Percentiles rank a stretch among this genome's conserved stretches.
Evolutionary conservation across 768 basidiomycete genomes (phyloP).

Genomic region (Lenzites betulinus): DNA sequence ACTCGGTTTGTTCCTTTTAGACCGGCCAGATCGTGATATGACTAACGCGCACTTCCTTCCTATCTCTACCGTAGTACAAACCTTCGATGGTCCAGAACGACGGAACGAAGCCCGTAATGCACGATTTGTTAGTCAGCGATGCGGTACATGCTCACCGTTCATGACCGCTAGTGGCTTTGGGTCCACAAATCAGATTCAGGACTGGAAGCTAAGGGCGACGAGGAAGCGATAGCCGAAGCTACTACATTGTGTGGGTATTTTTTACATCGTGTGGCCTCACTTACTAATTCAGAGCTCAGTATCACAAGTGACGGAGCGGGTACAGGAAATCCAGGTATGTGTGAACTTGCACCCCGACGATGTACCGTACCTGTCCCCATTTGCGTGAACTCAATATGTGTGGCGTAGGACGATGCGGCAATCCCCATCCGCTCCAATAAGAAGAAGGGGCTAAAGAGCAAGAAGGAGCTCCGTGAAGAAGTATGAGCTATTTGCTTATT

Average conservation of each 20-base stretch:
- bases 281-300: conserved; percentile 41
- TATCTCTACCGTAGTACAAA: conserved; percentile 49
- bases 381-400: neutral
- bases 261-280: neutral
- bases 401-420: conserved; percentile 55
- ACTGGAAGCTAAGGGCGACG: conserved; percentile 12
- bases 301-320: conserved; percentile 53
- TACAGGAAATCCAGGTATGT: conserved; percentile 62
- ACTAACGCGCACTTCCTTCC: neutral
- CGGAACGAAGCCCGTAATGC: conserved; percentile 65
- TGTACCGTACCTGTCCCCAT: conserved; percentile 53
- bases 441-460: conserved; percentile 71
- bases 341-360: neutral
- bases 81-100: conserved; percentile 82
- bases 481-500: conserved; percentile 36
- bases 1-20: neutral
- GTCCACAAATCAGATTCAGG: conserved; percentile 28
- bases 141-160: neutral
- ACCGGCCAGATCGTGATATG: neutral
- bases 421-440: conserved; percentile 71
- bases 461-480: conserved; percentile 74
- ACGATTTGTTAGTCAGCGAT: neutral
- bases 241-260: conserved; percentile 41
- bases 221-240: conserved; percentile 49
- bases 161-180: conserved; percentile 65